Evolutionary conservation across 495 filamentous ascomycete genomes (phyloP).

Genomic region (Pyronema omphalodes): DNA sequence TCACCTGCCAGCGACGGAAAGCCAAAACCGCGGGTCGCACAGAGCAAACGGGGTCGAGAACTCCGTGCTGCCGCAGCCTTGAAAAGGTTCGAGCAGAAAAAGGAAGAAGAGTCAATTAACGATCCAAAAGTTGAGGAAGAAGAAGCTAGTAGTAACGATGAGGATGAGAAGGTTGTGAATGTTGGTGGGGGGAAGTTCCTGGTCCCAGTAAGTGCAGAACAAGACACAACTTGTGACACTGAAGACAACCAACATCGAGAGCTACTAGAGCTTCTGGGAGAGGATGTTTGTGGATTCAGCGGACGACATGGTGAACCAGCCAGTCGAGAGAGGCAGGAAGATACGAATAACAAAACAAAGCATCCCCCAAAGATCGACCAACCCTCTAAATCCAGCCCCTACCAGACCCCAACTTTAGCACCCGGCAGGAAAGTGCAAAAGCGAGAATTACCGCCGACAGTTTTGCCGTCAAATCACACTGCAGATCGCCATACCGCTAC

Average conservation of each 20-base stretch:
- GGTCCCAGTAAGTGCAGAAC: conserved; percentile 54
- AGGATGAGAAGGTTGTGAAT: conserved; percentile 26
- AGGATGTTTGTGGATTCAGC: not conserved
- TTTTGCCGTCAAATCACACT: no score
- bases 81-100: conserved; percentile 43
- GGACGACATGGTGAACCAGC: not conserved
- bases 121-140: conserved; percentile 19
- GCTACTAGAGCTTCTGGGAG: conserved; percentile 34
- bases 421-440: no score
- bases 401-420: no score
- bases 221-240: conserved; percentile 35
- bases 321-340: not conserved
- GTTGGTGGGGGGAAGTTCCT: conserved; percentile 40
- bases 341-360: no score
- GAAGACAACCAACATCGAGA: conserved; percentile 39
- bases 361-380: no score
- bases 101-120: conserved; percentile 15
- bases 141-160: conserved; percentile 10
- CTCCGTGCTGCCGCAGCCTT: conserved; percentile 58
- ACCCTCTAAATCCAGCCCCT: no score
- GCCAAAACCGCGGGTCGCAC: conserved; percentile 54
- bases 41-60: conserved; percentile 50
- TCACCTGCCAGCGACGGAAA: conserved; percentile 45
- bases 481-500: no score
- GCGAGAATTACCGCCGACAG: no score